Base-by-base conservation (phyloP, 2,329 filamentous ascomycete genomes). In the Exophiala viscosa region DNA sequence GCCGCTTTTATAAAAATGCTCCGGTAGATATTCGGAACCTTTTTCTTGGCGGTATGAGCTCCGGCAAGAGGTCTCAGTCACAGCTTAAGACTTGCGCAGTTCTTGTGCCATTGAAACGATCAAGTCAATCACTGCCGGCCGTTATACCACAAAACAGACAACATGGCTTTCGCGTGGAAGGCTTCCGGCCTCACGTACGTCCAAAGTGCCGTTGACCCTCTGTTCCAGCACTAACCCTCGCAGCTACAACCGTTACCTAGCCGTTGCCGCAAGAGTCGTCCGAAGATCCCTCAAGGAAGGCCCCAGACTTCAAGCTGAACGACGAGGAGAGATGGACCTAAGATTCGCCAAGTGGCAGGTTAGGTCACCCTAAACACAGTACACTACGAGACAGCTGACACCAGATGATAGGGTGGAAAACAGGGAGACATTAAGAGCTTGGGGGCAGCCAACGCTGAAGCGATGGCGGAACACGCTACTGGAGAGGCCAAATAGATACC, bases 221-320 rank as follows among this genome's bases (percentile, higher is more conserved):
- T 5, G 8, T 13, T 18, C 15, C n/a, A 13, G 5, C 64, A 64
- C 74, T 74, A 69, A 74, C 67, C 47, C 60, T 62, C 51, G 71
- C 73, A 99, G 93, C 79, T 99, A 99, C 89, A 99, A 99, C 87
- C 93, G 91, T 80, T 97, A 96, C 86, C 86, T 99, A 72, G 85
- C 91, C 70, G 84, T 99, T 77, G 90, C 93, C 69, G 85, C 91
- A 76, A 90, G 91, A 76, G 88, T 89, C 70, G 88, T 99, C 73
- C 93, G 95, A 79, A 88, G 90, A 73, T 95, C 90, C 73, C 82
- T 99, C 74, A 96, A 97, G 83, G 93, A 99, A 70, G 89, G 93
- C 54, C 87, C 90, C 80, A 85, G 93, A 77, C 74, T 96, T 64
- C 73, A 73, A 64, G 90, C 91, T 62, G 93, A 97, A 83, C 86